A percentile compares a stretch with the other conserved stretches of the same genome.
Conservation (phyloP, 148 eudicot genomes). For the Dysphania ambrosioides region DNA sequence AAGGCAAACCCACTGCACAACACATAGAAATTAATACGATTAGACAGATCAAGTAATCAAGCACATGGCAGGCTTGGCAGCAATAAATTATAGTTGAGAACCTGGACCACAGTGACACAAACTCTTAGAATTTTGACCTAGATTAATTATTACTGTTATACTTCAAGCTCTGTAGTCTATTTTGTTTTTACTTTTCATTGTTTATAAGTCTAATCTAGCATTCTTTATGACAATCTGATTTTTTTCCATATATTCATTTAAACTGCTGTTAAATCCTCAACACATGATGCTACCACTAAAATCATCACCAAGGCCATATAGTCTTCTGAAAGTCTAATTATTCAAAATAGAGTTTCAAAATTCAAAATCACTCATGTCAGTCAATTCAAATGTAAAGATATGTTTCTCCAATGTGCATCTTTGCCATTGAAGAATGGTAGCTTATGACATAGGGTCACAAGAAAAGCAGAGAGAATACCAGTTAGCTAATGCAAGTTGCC, state of each 20-base stretch:
- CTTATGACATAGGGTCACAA: background rate
- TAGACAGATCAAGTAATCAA: background rate
- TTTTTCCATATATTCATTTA: background rate
- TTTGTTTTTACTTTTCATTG: background rate
- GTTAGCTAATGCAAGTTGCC: slow-evolving; percentile 77
- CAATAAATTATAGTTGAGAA: background rate
- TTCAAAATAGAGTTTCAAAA: background rate
- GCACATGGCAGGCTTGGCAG: no score
- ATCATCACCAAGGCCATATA: background rate
- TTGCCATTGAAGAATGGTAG: no score
- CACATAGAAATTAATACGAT: slow-evolving; percentile 1
- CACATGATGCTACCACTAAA: background rate
- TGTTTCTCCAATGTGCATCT: background rate
- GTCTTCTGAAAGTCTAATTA: background rate
- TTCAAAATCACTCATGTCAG: background rate
- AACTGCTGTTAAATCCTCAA: background rate
- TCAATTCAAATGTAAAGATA: background rate
- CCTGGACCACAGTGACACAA: background rate
- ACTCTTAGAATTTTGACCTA: background rate
- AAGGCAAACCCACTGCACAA: slow-evolving; percentile 66
- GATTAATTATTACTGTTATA: background rate
- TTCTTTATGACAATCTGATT: background rate
- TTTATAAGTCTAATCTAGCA: background rate
- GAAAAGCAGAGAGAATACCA: slow-evolving; percentile 39
- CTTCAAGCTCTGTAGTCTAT: background rate